Conservation (phyloP, 140 eudicot species). For the Flaveria floridana region DNA sequence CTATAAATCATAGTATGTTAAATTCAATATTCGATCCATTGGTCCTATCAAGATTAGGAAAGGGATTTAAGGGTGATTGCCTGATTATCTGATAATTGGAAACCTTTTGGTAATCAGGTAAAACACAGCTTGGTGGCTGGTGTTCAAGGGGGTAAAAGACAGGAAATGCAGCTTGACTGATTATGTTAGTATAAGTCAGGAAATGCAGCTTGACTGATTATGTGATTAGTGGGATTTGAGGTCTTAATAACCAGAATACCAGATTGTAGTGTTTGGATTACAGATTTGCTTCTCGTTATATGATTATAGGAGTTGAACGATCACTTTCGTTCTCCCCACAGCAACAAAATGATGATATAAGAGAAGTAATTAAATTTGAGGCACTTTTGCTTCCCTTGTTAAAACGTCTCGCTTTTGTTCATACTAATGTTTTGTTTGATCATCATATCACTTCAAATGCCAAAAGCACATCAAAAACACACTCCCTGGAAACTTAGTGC, state of each 20-base stretch:
- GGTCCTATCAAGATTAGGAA: neutral
- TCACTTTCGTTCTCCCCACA: neutral
- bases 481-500: neutral
- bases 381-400: neutral
- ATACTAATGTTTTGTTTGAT: neutral
- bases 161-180: neutral
- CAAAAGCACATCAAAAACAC: neutral
- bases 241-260: neutral
- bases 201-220: neutral
- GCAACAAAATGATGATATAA: neutral
- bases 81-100: neutral
- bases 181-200: neutral
- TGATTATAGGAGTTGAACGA: neutral
- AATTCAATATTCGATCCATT: too few relatives aligned
- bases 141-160: neutral
- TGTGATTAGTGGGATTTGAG: neutral
- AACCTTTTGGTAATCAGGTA: neutral
- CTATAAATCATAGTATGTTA: neutral
- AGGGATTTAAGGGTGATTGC: neutral
- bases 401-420: neutral
- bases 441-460: neutral
- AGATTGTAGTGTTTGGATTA: neutral
- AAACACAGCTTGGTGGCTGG: neutral
- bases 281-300: neutral
- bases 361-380: neutral